Evolutionary conservation across 2,329 filamentous ascomycete species (phyloP).

Genomic region (Fusarium sp.): DNA sequence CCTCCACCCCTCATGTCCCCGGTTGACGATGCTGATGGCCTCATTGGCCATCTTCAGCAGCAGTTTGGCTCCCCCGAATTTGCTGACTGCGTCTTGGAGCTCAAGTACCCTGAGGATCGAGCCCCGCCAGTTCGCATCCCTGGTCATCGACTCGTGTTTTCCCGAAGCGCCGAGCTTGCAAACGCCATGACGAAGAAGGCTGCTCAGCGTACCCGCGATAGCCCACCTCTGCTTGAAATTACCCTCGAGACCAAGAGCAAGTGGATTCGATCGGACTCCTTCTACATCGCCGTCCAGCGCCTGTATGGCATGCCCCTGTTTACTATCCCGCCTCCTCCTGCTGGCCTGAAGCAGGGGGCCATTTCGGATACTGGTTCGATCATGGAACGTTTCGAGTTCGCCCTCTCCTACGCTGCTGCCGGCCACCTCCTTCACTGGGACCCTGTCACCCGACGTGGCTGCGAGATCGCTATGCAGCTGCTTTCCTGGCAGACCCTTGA

Average conservation of each 20-base stretch:
- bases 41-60: slow-evolving; percentile 53
- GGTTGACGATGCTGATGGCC: slow-evolving; percentile 49
- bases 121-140: slow-evolving; percentile 55
- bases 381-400: slow-evolving; percentile 61
- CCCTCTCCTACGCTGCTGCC: slow-evolving; percentile 73
- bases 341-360: slow-evolving; percentile 42
- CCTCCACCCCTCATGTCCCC: slow-evolving; percentile 42
- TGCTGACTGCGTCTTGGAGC: slow-evolving; percentile 59
- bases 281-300: slow-evolving; percentile 66
- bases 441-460: slow-evolving; percentile 65
- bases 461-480: slow-evolving; percentile 67
- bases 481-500: slow-evolving; percentile 73
- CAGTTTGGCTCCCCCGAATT: slow-evolving; percentile 46
- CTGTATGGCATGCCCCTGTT: slow-evolving; percentile 67
- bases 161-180: slow-evolving; percentile 57
- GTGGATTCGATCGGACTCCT: slow-evolving; percentile 65
- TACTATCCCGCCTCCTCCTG: slow-evolving; percentile 45
- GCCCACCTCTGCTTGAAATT: slow-evolving; percentile 42
- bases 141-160: slow-evolving; percentile 66
- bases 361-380: slow-evolving; percentile 52
- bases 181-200: slow-evolving; percentile 41
- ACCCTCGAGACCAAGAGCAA: slow-evolving; percentile 61
- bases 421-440: slow-evolving; percentile 68
- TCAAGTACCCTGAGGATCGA: slow-evolving; percentile 55
- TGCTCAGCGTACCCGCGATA: slow-evolving; percentile 42